Conservation (phyloP, 306 rosid species). For the Sindora glabra region DNA sequence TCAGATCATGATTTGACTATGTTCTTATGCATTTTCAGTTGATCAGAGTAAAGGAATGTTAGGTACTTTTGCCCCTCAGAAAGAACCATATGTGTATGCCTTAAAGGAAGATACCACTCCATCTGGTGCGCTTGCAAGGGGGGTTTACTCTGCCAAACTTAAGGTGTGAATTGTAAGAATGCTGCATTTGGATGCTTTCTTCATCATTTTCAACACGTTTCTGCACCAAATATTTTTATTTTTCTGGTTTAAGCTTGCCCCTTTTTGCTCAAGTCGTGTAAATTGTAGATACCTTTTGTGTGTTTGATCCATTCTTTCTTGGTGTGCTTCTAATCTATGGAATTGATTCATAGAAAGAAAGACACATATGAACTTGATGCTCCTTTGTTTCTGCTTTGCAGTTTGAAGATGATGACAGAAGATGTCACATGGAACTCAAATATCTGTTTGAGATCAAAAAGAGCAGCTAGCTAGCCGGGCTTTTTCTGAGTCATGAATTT, state of each 20-base stretch:
- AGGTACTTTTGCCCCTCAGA: slow-evolving; percentile 90
- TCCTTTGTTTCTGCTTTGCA: neutral
- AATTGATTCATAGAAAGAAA: too few relatives aligned
- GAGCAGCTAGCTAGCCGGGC: slow-evolving; percentile 11
- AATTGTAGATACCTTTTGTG: too few relatives aligned
- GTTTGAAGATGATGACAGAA: slow-evolving; percentile 56
- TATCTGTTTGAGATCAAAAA: slow-evolving; percentile 44
- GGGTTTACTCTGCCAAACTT: slow-evolving; percentile 72
- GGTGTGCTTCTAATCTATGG: too few relatives aligned
- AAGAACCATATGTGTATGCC: slow-evolving; percentile 53
- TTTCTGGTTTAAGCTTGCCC: too few relatives aligned
- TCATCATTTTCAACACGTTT: neutral
- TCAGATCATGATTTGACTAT: neutral
- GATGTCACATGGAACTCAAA: slow-evolving; percentile 43
- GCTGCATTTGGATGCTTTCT: neutral
- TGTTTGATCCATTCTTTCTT: too few relatives aligned
- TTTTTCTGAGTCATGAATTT: neutral
- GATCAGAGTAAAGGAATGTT: slow-evolving; percentile 85
- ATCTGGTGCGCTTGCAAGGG: slow-evolving; percentile 80
- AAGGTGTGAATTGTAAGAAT: slow-evolving; percentile 48
- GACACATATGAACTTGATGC: too few relatives aligned
- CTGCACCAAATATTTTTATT: neutral
- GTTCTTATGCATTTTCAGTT: slow-evolving; percentile 42
- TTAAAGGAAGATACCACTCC: slow-evolving; percentile 94
- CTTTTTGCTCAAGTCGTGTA: too few relatives aligned